Percentiles rank a stretch among this genome's conserved stretches.
phyloP scores from a whole-genome alignment of 306 rosid genomes.

The Acacia melanoxylon region DNA sequence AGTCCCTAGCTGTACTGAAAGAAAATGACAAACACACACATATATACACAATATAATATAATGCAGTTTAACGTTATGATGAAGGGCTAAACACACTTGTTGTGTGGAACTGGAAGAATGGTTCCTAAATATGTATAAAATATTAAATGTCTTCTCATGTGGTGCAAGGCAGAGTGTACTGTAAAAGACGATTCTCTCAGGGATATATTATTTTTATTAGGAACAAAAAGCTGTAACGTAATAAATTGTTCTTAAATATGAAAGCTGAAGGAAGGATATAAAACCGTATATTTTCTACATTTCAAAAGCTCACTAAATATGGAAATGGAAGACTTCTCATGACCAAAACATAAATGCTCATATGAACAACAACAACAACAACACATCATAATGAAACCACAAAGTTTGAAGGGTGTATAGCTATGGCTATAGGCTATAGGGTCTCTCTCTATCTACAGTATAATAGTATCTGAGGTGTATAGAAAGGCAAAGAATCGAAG shows the following conservation, averaged over 20 bases:
- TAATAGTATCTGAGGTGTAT: slow-evolving; percentile 4
- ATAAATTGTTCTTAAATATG: background rate
- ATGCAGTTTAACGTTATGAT: background rate
- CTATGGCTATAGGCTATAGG: background rate
- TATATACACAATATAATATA: no score
- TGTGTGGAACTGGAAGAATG: background rate
- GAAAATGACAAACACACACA: background rate
- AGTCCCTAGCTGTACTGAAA: background rate
- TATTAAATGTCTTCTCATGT: background rate
- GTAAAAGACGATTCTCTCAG: background rate
- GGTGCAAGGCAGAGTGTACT: background rate
- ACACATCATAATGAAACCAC: background rate
- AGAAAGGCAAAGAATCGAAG: slow-evolving; percentile 47
- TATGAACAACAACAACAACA: background rate
- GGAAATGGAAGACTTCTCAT: slow-evolving; percentile 34
- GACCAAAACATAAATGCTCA: slow-evolving; percentile 31
- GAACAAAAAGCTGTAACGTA: background rate
- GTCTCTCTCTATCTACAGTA: slow-evolving; percentile 8
- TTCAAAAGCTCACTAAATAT: slow-evolving; percentile 32
- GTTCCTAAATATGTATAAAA: background rate
- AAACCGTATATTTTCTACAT: background rate
- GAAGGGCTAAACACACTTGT: background rate
- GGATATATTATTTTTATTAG: background rate
- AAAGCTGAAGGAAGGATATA: background rate
- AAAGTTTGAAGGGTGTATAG: slow-evolving; percentile 25